Evolutionary conservation across 768 basidiomycete species (phyloP), one percentile per base, ranked within the genome.

Genomic region (Lentinula aciculospora): DNA sequence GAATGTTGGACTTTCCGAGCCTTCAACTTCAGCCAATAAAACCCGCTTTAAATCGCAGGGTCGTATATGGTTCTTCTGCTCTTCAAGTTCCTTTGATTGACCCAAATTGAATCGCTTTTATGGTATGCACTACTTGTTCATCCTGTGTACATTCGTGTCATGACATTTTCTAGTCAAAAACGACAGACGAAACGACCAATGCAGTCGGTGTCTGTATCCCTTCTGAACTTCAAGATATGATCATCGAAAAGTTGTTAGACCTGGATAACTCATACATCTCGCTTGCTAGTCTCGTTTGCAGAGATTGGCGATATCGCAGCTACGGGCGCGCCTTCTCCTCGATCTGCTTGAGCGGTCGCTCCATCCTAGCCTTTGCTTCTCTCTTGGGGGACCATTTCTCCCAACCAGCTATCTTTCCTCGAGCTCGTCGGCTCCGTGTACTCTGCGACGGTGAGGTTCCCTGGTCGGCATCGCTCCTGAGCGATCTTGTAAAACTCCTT

Each of bases 291-390:
- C 32, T 59, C 23, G 64, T 68, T n/a, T 70, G 65, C 40, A 46
- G 56, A 32, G 37, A 58, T 27, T 70, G 69, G 69, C 65, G 67
- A 9, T 39, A 53, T 27, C 47, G 63, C 23, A 60, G 64, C 63
- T 63, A 67, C 45, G 36, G 51, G 17, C 58, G 67, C 36, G 42
- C 42, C 25, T 70, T 70, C 50, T 45, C 57, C 13, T 59, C 54
- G 4, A 53, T 67, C 27, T 28, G 13, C n/a, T 55, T 69, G 8
- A 29, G 58, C 51, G 45, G 57, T 49, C 17, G 21, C 10, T 64
- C 68, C 23, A 48, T 67, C 29, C 25, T 44, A 39, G 46, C 48
- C n/a, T 60, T 68, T 37, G 36, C 46, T 2, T 48, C 47, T 2
- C 60, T 70, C 46, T 45, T 66, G 3, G 55, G 61, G 10, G 57